These are phyloP conservation scores for Cutaneotrichosporon dermatis DNA, from an alignment of 1,284 basidiomycete genomes.

Conservation along the genomic window DNA sequence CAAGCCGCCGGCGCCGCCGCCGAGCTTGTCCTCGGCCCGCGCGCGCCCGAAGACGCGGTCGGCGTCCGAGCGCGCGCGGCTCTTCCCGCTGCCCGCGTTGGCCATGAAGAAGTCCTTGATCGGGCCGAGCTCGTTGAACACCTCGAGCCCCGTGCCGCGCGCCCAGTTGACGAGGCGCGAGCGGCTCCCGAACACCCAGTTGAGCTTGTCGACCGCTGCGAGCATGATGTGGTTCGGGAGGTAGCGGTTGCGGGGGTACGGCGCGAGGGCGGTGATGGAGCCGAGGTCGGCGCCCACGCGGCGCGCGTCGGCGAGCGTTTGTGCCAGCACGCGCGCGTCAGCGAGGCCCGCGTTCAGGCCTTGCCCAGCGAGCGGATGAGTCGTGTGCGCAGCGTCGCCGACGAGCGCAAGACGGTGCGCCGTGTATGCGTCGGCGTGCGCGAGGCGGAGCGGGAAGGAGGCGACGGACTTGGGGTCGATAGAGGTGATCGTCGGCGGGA, in stretches of 20 bases:
- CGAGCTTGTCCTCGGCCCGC: constrained; percentile 16
- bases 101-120: constrained; percentile 80
- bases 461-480: constrained; percentile 76
- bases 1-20: constrained; percentile 5
- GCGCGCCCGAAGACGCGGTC: constrained; percentile 24
- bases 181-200: constrained; percentile 72
- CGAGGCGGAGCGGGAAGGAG: constrained; percentile 83
- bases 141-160: constrained; percentile 78
- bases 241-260: constrained; percentile 76
- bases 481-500: constrained; percentile 71
- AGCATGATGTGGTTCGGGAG: constrained; percentile 79
- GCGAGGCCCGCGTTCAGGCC: constrained; percentile 89
- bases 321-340: constrained; percentile 69
- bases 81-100: constrained; percentile 57
- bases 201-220: constrained; percentile 77
- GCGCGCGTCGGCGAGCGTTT: constrained; percentile 59
- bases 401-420: constrained; percentile 61
- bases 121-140: constrained; percentile 78
- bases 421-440: constrained; percentile 82
- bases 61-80: constrained; percentile 1
- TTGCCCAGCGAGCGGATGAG: constrained; percentile 96
- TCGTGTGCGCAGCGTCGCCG: constrained; percentile 92
- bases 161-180: constrained; percentile 72
- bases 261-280: constrained; percentile 68
- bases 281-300: constrained; percentile 73